Base-by-base conservation (phyloP, 1,284 basidiomycete genomes). In the Apiotrichum brassicae region DNA sequence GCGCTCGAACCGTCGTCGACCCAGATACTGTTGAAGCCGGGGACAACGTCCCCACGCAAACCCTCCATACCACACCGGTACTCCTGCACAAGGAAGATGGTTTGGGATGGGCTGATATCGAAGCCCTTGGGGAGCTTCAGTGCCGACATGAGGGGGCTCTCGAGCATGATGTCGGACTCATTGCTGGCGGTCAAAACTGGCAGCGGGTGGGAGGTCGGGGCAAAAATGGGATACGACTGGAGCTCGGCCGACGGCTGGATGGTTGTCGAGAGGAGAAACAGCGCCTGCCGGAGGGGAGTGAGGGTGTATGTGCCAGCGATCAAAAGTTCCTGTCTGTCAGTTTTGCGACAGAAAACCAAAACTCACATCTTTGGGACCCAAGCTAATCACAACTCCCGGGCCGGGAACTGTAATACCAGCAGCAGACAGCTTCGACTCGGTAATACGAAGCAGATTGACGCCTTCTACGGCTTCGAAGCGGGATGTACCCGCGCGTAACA, bases 161-260 rank as follows among this genome's bases (percentile, higher is more conserved):
- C 46, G 20, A 48, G 20, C 26, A 42, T 23, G 12, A 44, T n/a
- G 12, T 44, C 28, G n/a, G 34, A 41, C 18, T 44, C 33, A 25
- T 18, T n/a, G 1, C 54, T 47, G 4, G 59, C 73, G 54, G n/a
- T 77, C 71, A 53, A 77, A 72, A 50, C 65, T 2, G 80, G 77
- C 0, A 81, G 68, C 1, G 79, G 78, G 2, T 78, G 74, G 0
- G 78, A 76, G 0, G 78, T 77, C n/a, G 78, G 77, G 24, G 77
- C 76, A 51, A 76, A 73, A 13, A 76, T 58, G 1, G 61, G 56
- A 34, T 61, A 55, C 7, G 46, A 24, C 37, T 45, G 34, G 66
- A 79, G 28, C 74, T 73, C 3, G 6, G 48, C 53, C 48, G 82
- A 68, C 30, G 81, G 62, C 48, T 74, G 11, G 42, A 75, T 35